phyloP scores from a whole-genome alignment of 345 rosid genomes.

The Arabis alpina region DNA sequence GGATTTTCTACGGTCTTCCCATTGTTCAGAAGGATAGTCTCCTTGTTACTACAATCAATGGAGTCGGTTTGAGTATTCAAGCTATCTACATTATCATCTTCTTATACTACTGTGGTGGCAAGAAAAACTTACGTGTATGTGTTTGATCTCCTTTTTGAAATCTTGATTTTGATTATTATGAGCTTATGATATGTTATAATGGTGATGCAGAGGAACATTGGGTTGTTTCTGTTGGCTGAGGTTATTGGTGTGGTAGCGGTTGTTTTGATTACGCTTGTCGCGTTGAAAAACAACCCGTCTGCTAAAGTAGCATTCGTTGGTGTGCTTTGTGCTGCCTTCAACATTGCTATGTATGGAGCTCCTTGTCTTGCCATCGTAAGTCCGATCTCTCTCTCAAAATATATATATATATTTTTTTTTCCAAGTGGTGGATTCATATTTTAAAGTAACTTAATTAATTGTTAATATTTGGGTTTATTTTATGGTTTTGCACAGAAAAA shows the following conservation, averaged over 20 bases:
- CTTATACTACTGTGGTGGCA: constrained; percentile 30
- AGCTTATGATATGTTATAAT: neutral
- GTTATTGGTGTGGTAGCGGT: neutral
- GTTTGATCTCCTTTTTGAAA: neutral
- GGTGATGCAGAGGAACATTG: constrained; percentile 42
- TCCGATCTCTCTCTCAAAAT: too few species aligned
- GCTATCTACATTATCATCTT: constrained; percentile 37
- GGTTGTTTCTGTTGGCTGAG: constrained; percentile 10
- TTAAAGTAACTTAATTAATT: too few species aligned
- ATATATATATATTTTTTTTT: too few species aligned
- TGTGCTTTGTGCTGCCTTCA: constrained; percentile 52
- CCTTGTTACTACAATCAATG: constrained; percentile 53
- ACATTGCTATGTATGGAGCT: constrained; percentile 56
- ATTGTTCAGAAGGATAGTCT: constrained; percentile 53
- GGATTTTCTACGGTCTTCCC: constrained; percentile 65
- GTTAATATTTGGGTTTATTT: too few species aligned
- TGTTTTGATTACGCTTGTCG: constrained; percentile 28
- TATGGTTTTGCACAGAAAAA: constrained; percentile 33
- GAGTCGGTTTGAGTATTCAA: constrained; percentile 44
- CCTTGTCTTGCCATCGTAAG: too few species aligned
- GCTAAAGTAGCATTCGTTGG: constrained; percentile 54
- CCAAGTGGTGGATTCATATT: too few species aligned
- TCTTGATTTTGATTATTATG: neutral
- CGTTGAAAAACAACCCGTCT: constrained; percentile 14
- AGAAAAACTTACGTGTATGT: neutral